Evolutionary conservation across 345 rosid genomes (phyloP), one percentile per base, ranked within the genome.

Genomic region (Rubroshorea leprosula): DNA sequence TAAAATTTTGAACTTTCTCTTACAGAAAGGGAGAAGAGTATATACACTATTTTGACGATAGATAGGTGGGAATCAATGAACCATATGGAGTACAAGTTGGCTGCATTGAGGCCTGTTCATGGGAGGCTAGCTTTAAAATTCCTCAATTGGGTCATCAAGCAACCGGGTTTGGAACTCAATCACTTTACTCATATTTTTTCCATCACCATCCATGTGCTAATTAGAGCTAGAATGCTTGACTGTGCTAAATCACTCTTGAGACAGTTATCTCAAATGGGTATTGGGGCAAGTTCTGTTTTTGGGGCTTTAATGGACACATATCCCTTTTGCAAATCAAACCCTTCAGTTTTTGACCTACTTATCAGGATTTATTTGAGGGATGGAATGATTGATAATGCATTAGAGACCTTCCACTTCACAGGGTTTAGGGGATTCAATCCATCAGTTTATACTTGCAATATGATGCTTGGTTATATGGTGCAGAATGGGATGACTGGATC

Each of bases 31-130:
- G 96, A 84, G 75, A 78, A 73, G 63, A 86, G 98, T 61, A 74
- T 86, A 71, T 86, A 79, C 57, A 70, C 73, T 31, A 77, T 88
- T 61, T 87, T 92, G 45, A 88, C 96, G 4, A 72, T 89, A 71
- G 83, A 70, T 59, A 81, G 98, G 47, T 88, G 96, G 96, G 86
- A 87, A 58, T 92, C 95, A 25, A 77, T 92, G 52, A 92, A 84
- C 68, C 86, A 77, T 70, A 88, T 88, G 95, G 77, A 76, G 1
- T 92, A 92, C 67, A 86, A 61, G 60, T 73, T 79, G 44, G 77
- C 83, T 58, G 73, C 77, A 27, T 70, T 88, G 45, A 79, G 98
- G 66, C 90, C 80, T 21, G 90, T 88, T 72, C 98, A 91, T 72
- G 95, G 96, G 50, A 88, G 83, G 78, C 72, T 88, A 45, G 95